Evolutionary conservation across 2,329 filamentous ascomycete genomes (phyloP).

Genomic region (Ilyonectria destructans): DNA sequence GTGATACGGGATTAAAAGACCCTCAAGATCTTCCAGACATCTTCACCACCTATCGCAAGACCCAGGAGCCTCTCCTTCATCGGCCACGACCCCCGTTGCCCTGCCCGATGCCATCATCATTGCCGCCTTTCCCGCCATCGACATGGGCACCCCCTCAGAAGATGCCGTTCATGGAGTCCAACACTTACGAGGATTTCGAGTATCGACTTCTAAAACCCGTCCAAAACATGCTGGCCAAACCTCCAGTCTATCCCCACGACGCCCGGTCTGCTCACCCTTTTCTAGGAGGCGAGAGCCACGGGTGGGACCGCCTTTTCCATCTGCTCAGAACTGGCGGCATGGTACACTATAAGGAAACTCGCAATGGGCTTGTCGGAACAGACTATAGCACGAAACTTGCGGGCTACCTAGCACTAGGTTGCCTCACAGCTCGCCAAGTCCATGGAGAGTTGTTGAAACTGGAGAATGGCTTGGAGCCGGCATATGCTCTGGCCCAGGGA

Average conservation of each 20-base stretch:
- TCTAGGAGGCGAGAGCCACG: constrained; percentile 76
- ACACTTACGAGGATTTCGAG: constrained; percentile 68
- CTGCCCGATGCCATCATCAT: constrained; percentile 62
- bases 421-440: constrained; percentile 80
- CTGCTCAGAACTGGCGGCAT: constrained; percentile 75
- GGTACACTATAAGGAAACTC: constrained; percentile 77
- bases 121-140: constrained; percentile 72
- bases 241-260: constrained; percentile 68
- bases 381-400: constrained; percentile 86
- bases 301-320: constrained; percentile 71
- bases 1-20: constrained; percentile 74
- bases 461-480: constrained; percentile 73
- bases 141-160: constrained; percentile 71
- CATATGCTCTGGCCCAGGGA: constrained; percentile 63
- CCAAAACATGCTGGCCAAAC: constrained; percentile 63
- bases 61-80: constrained; percentile 78
- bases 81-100: constrained; percentile 74
- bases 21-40: constrained; percentile 79
- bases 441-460: constrained; percentile 78
- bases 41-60: constrained; percentile 83
- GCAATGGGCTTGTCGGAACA: constrained; percentile 79
- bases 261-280: constrained; percentile 77
- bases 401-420: constrained; percentile 80
- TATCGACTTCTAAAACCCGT: constrained; percentile 73
- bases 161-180: constrained; percentile 76